Evolutionary conservation across 2,329 filamentous ascomycete genomes (phyloP).

Genomic region (Cordyceps fumosorosea): DNA sequence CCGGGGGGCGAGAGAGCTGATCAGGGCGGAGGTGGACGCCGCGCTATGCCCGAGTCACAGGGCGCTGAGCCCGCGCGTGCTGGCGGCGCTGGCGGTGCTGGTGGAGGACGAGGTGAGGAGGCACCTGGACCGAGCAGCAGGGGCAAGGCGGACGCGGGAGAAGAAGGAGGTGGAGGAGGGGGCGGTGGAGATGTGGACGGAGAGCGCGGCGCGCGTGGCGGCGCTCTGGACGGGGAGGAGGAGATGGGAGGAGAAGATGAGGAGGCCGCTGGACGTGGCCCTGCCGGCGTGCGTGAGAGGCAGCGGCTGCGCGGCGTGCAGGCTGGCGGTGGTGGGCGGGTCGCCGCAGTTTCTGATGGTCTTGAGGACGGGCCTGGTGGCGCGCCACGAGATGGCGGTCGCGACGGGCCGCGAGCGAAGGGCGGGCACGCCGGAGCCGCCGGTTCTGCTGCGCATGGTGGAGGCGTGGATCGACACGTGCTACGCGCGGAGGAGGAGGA

Average conservation of each 20-base stretch:
- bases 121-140: slow-evolving; percentile 9
- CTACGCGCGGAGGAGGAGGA: background rate
- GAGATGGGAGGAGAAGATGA: slow-evolving; percentile 25
- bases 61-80: slow-evolving; percentile 34
- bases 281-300: slow-evolving; percentile 21
- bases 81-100: slow-evolving; percentile 37
- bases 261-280: slow-evolving; percentile 14
- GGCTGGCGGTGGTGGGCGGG: slow-evolving; percentile 42
- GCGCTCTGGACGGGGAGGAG: slow-evolving; percentile 33
- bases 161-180: background rate
- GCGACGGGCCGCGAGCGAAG: background rate
- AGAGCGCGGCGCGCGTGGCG: slow-evolving; percentile 26
- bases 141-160: background rate
- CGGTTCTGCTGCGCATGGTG: slow-evolving; percentile 33
- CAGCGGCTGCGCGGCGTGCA: slow-evolving; percentile 47
- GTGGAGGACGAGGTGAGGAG: slow-evolving; percentile 35
- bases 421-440: slow-evolving; percentile 14
- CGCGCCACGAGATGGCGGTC: slow-evolving; percentile 22
- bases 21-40: slow-evolving; percentile 22
- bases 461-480: slow-evolving; percentile 27
- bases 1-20: background rate
- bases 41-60: slow-evolving; percentile 36
- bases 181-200: slow-evolving; percentile 23
- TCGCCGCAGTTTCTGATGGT: slow-evolving; percentile 35
- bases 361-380: slow-evolving; percentile 37